Evolutionary conservation across 1,284 basidiomycete genomes (phyloP).

Genomic region (Leccinum subrobustum): DNA sequence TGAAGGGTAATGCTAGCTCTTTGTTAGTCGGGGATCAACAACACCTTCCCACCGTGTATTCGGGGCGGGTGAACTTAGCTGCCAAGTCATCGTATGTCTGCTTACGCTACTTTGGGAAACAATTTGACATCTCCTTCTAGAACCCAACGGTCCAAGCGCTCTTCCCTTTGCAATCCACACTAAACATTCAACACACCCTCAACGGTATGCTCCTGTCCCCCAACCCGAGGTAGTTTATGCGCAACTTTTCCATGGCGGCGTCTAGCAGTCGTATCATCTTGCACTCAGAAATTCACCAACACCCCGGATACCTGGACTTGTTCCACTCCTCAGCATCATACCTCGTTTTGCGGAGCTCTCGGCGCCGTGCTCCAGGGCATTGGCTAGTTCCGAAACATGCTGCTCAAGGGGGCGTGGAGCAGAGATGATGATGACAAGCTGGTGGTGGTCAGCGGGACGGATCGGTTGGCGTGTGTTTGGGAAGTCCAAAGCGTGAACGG

Average conservation of each 20-base stretch:
- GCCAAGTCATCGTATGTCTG: conserved; percentile 63
- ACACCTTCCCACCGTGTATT: conserved; percentile 59
- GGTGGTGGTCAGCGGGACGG: conserved; percentile 78
- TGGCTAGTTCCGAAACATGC: conserved; percentile 85
- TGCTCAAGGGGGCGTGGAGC: conserved; percentile 82
- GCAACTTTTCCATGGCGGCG: conserved; percentile 81
- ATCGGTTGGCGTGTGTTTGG: conserved; percentile 89
- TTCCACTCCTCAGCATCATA: conserved; percentile 67
- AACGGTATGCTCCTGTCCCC: conserved; percentile 49
- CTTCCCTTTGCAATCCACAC: conserved; percentile 63
- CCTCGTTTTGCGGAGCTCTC: conserved; percentile 72
- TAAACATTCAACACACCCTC: conserved; percentile 77
- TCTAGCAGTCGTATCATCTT: conserved; percentile 82
- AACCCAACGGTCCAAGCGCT: conserved; percentile 78
- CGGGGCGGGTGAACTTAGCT: conserved; percentile 71
- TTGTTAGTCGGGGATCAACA: conserved; percentile 41
- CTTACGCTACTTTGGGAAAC: conserved; percentile 9
- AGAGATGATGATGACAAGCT: conserved; percentile 69
- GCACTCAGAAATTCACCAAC: conserved; percentile 55
- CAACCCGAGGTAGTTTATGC: conserved; percentile 61
- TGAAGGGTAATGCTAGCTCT: too few relatives aligned
- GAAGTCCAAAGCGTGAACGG: conserved; percentile 74
- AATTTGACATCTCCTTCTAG: conserved; percentile 35
- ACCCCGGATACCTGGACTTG: conserved; percentile 61
- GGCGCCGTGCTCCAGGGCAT: conserved; percentile 66